These are phyloP conservation scores for Neolentinus lepideus DNA, from an alignment of 1,284 basidiomycete genomes.

Conservation along the genomic window DNA sequence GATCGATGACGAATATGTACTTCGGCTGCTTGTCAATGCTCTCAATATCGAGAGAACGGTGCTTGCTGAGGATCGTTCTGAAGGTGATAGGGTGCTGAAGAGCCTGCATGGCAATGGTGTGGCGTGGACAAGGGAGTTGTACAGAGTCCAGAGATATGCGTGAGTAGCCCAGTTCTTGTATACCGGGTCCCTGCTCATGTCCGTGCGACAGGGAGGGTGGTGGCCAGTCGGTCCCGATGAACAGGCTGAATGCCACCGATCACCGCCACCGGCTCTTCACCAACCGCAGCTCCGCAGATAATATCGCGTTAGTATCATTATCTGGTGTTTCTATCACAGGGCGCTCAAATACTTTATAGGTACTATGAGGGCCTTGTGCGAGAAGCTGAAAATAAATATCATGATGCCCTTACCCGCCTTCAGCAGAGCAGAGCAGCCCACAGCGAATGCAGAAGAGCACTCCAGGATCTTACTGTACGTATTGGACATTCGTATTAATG, in stretches of 20 bases:
- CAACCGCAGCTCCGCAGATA: conserved; percentile 22
- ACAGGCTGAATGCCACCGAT: conserved; percentile 30
- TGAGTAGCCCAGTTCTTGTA: conserved; percentile 17
- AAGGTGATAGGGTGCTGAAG: conserved; percentile 50
- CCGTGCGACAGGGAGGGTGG: conserved; percentile 50
- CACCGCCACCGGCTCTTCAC: conserved; percentile 44
- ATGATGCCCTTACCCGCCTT: conserved; percentile 2
- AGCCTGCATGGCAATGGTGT: conserved; percentile 36
- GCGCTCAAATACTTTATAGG: neutral
- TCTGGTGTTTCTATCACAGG: neutral
- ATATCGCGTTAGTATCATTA: conserved; percentile 24
- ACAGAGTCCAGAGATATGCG: conserved; percentile 55
- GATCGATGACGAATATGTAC: conserved; percentile 72
- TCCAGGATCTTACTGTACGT: conserved; percentile 4
- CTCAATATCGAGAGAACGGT: conserved; percentile 67
- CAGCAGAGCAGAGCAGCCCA: conserved; percentile 5
- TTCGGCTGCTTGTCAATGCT: conserved; percentile 78
- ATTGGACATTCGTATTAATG: neutral
- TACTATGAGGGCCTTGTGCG: conserved; percentile 7
- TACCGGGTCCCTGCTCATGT: conserved; percentile 5
- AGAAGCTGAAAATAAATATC: conserved; percentile 12
- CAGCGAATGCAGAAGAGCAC: conserved; percentile 3
- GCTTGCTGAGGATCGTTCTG: conserved; percentile 53
- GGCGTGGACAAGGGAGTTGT: conserved; percentile 57
- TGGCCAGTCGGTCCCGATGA: conserved; percentile 35